Base-by-base conservation (phyloP, 108 stramenopile genomes). In the Pelagomonas calceolata region DNA sequence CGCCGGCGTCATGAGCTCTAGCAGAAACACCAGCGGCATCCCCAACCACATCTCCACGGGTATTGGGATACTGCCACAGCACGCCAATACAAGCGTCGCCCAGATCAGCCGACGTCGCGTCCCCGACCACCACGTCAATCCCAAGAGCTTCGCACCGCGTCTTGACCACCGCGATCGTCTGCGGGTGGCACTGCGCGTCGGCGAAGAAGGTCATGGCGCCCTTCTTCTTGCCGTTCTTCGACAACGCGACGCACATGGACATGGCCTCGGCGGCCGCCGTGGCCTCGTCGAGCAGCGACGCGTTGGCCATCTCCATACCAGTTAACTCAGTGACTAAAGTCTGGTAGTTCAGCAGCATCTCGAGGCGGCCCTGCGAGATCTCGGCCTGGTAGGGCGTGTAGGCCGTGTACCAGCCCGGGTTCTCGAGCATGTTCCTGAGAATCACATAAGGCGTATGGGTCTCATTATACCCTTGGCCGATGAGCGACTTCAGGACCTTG, bases 361-460 rank as follows among this genome's bases (percentile, higher is more conserved):
- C 93, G 18, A 99, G 82, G 35, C 98, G 92, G 30, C 98, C 98
- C 85, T 99, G 98, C 0, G 94, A 90, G 73, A 99, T 99, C 80
- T 99, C 98, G 0, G 98, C 96, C 81, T 99, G 98, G 80, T 99
- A 99, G 31, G 98, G 98, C 21, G 96, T 99, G 85, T 97, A 97
- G 34, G 95, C 89, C 10, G 97, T 98, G 85, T 98, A 94, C 98
- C 98, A 99, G 0, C 95, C 98, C 0, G 98, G 96, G 83, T 99
- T 99, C 83, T 99, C 98, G 64, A 98, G 82, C 81, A 99, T 88
- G 85, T 99, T 99, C 34, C 98, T 87, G 31, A 96, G 80, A 76
- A 98, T 96, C 4, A 98, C 96, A 64, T 79, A 75, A 4, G 98
- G 98, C 15, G 91, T 90, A 34, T 87, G 80, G 26, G 98, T 99